These are phyloP conservation scores for Chlorella sp. DNA, from an alignment of 139 green algal genomes.

Conservation along the genomic window DNA sequence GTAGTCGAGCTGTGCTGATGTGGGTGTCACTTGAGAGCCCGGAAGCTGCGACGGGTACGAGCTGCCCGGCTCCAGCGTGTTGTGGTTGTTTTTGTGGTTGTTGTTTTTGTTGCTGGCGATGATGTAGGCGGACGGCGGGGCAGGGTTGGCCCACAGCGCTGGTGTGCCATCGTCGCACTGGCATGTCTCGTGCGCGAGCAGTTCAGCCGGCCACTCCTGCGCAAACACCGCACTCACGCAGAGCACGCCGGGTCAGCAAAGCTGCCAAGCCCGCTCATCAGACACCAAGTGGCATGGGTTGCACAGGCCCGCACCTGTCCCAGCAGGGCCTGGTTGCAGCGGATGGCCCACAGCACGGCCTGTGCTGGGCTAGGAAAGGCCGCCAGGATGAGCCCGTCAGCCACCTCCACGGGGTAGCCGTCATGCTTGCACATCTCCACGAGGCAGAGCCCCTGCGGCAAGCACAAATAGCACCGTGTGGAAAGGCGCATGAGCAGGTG, in stretches of 20 bases:
- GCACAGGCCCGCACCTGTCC: not conserved
- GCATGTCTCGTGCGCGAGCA: constrained; percentile 1
- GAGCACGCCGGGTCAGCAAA: not conserved
- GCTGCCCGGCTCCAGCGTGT: no score
- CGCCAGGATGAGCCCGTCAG: constrained; percentile 3
- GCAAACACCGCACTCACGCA: no score
- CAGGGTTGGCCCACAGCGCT: no score
- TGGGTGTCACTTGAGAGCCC: no score
- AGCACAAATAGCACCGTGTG: not conserved
- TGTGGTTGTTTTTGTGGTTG: no score
- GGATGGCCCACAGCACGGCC: not conserved
- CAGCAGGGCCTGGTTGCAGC: not conserved
- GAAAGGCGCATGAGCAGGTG: not conserved
- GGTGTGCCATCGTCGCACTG: not conserved
- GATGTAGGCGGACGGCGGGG: no score
- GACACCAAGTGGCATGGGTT: no score
- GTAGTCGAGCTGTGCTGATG: no score
- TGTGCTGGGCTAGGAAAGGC: not conserved
- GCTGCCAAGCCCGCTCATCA: no score
- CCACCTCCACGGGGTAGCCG: constrained; percentile 5
- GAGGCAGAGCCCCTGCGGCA: not conserved
- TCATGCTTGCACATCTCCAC: not conserved
- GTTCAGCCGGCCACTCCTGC: not conserved
- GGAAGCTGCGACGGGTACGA: no score
- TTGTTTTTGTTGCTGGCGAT: no score